phyloP scores from a whole-genome alignment of 2,329 filamentous ascomycete genomes.

The Verticillium longisporum region DNA sequence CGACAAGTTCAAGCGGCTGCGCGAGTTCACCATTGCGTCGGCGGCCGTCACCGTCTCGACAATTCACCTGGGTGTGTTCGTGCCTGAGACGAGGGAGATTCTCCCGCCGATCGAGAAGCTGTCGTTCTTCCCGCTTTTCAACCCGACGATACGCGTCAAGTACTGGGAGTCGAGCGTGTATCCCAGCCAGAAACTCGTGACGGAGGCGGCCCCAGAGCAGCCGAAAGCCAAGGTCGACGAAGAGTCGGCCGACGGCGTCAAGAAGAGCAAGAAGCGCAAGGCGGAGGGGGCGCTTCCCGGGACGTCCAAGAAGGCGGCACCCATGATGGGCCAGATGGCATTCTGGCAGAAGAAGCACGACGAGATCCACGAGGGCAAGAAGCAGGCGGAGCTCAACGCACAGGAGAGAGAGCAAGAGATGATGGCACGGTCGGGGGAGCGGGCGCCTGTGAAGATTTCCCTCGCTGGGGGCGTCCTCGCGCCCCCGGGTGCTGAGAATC shows the following conservation, averaged over 20 bases:
- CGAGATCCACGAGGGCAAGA: constrained; percentile 25
- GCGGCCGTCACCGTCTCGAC: constrained; percentile 65
- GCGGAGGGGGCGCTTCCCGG: constrained; percentile 25
- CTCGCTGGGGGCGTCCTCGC: constrained; percentile 5
- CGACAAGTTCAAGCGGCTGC: constrained; percentile 62
- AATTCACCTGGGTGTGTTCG: constrained; percentile 80
- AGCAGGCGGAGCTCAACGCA: background rate
- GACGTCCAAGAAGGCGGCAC: constrained; percentile 27
- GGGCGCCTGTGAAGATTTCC: constrained; percentile 13
- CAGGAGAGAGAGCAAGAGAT: background rate
- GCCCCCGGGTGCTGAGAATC: background rate
- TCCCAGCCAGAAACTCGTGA: constrained; percentile 56
- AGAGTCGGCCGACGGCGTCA: constrained; percentile 18
- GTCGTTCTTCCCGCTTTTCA: constrained; percentile 65
- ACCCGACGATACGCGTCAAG: constrained; percentile 59
- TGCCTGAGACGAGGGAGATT: constrained; percentile 58
- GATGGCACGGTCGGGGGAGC: constrained; percentile 1
- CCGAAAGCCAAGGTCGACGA: constrained; percentile 27
- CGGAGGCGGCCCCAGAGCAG: constrained; percentile 38
- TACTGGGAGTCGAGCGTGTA: constrained; percentile 75
- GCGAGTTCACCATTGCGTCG: constrained; percentile 72
- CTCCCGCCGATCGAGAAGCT: constrained; percentile 51
- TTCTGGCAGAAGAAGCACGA: constrained; percentile 37
- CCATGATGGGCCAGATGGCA: constrained; percentile 36
- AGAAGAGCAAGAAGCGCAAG: constrained; percentile 48